Evolutionary conservation across 805 yeast species (phyloP).

Genomic region (Candida glaebosa): DNA sequence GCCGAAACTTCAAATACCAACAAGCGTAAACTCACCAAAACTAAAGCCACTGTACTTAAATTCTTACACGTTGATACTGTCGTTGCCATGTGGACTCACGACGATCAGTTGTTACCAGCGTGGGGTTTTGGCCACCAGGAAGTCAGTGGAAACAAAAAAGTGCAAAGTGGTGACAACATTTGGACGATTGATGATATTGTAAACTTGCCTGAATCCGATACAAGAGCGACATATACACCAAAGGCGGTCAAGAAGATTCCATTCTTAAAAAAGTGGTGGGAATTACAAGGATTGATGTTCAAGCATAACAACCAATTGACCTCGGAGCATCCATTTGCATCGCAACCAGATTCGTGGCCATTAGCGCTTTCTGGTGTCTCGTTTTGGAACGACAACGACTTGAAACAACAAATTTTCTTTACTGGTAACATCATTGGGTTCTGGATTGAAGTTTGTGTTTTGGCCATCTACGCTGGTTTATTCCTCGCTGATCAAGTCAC

Average conservation of each 20-base stretch:
- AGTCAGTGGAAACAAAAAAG: slow-evolving; percentile 89
- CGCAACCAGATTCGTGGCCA: slow-evolving; percentile 92
- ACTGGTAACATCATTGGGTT: slow-evolving; percentile 89
- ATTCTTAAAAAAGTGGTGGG: slow-evolving; percentile 85
- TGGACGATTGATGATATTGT: slow-evolving; percentile 78
- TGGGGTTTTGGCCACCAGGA: slow-evolving; percentile 95
- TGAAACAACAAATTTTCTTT: slow-evolving; percentile 76
- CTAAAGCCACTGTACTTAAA: slow-evolving; percentile 67
- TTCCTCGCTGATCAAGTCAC: slow-evolving; percentile 73
- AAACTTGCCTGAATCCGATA: slow-evolving; percentile 50
- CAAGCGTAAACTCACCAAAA: slow-evolving; percentile 51
- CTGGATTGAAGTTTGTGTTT: slow-evolving; percentile 72
- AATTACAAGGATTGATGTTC: slow-evolving; percentile 85
- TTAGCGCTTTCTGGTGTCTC: slow-evolving; percentile 86
- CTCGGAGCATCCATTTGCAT: slow-evolving; percentile 92
- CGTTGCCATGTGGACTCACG: slow-evolving; percentile 93
- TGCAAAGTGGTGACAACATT: slow-evolving; percentile 58
- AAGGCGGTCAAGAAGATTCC: slow-evolving; percentile 60
- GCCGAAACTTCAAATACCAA: slow-evolving; percentile 36
- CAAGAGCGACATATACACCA: slow-evolving; percentile 61
- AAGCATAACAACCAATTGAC: slow-evolving; percentile 84
- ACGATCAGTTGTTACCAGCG: slow-evolving; percentile 80
- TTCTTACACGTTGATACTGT: slow-evolving; percentile 80
- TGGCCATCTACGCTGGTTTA: slow-evolving; percentile 62
- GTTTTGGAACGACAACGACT: slow-evolving; percentile 80